Evolutionary conservation across 1,284 basidiomycete species (phyloP), one percentile per base, ranked within the genome.

Genomic region (Tilletia indica): DNA sequence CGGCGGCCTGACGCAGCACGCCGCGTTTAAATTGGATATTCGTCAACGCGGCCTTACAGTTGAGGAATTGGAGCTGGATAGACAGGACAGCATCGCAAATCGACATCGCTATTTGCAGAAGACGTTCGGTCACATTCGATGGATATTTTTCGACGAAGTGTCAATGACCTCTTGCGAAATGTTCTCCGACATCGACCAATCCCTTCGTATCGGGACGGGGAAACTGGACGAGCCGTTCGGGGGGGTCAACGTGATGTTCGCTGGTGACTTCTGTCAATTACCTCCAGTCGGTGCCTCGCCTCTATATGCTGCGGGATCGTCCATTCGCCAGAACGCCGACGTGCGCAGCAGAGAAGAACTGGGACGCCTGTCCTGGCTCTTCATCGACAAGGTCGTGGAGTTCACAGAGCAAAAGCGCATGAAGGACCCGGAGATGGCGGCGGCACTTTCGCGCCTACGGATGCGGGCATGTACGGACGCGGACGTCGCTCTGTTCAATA

Each of bases 341-440:
- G 6, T 5, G 12, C 5, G 42, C 3, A 58, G n/a, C 3, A 58
- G 5, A 25, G 56, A 25, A 19, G 56, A 58, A 58, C 56, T 58
- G n/a, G 56, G 56, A 2, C 14, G 56, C 2, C 4, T 31, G 34
- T 11, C 19, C 25, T 58, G 56, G 56, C 21, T 25, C 2, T 12
- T 4, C 2, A 12, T 58, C 9, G 4, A 58, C 16, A 34, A 2
- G 2, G 56, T 58, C 19, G 56, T 58, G 19, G 25, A 58, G 11
- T 58, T 58, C 56, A 58, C 14, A 2, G 16, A 58, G 11, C 56
- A 58, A 58, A 58, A 25, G 56, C 12, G 56, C 12, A 58, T 58
- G 56, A 21, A 31, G 56, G 56, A 58, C 56, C n/a, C 21, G 12
- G 16, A 31, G 21, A 58, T 58, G 56, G 56, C 56, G 14, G 3